Conservation (phyloP, 805 yeast genomes). For the Lachancea waltii region DNA sequence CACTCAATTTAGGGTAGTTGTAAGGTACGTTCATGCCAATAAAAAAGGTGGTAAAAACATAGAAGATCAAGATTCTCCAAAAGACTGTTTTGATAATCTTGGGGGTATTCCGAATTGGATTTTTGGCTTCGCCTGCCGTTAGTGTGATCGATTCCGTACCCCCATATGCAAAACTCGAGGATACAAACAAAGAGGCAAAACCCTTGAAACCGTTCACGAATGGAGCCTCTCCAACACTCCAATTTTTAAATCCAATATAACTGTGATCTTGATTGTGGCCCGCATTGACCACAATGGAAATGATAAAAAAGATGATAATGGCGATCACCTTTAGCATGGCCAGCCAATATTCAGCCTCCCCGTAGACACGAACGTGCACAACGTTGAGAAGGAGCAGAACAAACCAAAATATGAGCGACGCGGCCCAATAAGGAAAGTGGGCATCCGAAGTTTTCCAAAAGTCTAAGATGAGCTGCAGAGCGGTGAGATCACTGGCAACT, state of each 20-base stretch:
- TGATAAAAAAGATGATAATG: constrained; percentile 45
- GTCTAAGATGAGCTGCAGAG: constrained; percentile 47
- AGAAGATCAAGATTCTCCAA: constrained; percentile 51
- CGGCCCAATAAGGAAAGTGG: constrained; percentile 57
- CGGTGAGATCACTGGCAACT: constrained; percentile 53
- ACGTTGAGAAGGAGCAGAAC: constrained; percentile 39
- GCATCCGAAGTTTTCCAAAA: constrained; percentile 45
- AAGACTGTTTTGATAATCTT: constrained; percentile 53
- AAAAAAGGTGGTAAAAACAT: constrained; percentile 49
- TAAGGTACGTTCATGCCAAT: constrained; percentile 56
- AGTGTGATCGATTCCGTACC: constrained; percentile 45
- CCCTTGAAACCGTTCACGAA: constrained; percentile 47
- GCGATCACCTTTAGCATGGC: constrained; percentile 48
- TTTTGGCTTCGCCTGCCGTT: constrained; percentile 49
- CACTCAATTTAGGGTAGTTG: constrained; percentile 41
- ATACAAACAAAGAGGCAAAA: constrained; percentile 43
- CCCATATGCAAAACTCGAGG: constrained; percentile 48
- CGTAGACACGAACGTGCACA: constrained; percentile 49
- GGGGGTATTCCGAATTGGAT: constrained; percentile 55
- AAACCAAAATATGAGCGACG: constrained; percentile 40
- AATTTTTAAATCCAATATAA: constrained; percentile 49
- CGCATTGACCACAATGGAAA: constrained; percentile 49
- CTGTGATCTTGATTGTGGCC: constrained; percentile 52
- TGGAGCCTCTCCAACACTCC: constrained; percentile 52
- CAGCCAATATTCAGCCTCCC: constrained; percentile 54